Percentiles rank a stretch among this genome's conserved stretches.
These are phyloP conservation scores for Chrysanthemum seticuspe DNA, from an alignment of 129 eudicot genomes.

Conservation along the genomic window DNA sequence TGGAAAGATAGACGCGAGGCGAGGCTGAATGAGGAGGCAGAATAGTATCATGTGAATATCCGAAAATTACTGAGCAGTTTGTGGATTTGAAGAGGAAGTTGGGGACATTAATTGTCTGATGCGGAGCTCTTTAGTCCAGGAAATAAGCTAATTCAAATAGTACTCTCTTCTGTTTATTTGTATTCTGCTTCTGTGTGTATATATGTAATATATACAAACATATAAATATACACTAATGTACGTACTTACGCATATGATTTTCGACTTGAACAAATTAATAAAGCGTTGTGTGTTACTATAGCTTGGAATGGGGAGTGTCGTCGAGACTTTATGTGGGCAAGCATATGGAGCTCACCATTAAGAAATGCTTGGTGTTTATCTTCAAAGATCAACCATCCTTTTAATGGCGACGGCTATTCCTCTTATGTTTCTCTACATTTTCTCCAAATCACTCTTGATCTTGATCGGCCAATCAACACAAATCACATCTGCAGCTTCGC, in stretches of 20 bases:
- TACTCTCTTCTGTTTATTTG: too few species aligned
- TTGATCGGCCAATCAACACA: constrained; percentile 40
- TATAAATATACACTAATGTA: too few species aligned
- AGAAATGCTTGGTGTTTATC: constrained; percentile 49
- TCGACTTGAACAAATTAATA: neutral
- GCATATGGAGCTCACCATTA: constrained; percentile 51
- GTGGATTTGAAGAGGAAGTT: too few species aligned
- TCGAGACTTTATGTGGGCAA: constrained; percentile 59
- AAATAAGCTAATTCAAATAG: too few species aligned
- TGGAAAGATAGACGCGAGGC: too few species aligned
- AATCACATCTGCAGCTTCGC: constrained; percentile 44
- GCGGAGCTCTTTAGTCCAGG: too few species aligned
- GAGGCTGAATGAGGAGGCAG: too few species aligned
- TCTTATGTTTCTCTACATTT: constrained; percentile 45
- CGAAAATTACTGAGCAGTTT: too few species aligned
- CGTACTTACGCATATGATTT: neutral
- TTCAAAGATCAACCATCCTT: constrained; percentile 53
- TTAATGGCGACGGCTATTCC: constrained; percentile 39
- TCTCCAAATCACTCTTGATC: constrained; percentile 43
- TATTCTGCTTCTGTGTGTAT: too few species aligned
- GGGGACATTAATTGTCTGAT: too few species aligned
- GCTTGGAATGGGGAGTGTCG: constrained; percentile 61
- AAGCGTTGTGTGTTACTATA: neutral
- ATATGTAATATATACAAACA: too few species aligned
- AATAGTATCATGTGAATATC: too few species aligned